phyloP scores from a whole-genome alignment of 768 basidiomycete genomes.

The Hericium rajendrae region DNA sequence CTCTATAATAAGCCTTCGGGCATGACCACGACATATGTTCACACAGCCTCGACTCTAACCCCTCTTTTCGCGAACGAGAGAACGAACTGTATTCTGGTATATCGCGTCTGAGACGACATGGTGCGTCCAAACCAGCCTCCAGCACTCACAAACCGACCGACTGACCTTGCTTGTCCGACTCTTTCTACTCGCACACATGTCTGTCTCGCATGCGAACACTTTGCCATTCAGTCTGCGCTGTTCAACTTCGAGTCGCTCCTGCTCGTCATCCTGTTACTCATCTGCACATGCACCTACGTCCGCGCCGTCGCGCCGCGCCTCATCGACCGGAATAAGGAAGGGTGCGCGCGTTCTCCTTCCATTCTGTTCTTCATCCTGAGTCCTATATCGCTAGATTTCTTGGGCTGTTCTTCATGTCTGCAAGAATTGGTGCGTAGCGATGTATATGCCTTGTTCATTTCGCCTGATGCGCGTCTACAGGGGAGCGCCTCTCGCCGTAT shows the following conservation, averaged over 20 bases:
- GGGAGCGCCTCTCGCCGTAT: conserved; percentile 93
- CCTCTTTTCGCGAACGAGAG: no score
- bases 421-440: conserved; percentile 94
- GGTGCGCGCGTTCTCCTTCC: conserved; percentile 40
- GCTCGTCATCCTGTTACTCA: conserved; percentile 84
- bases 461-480: conserved; percentile 29
- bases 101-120: background rate
- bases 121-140: background rate
- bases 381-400: conserved; percentile 49
- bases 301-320: conserved; percentile 84
- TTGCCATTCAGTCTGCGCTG: conserved; percentile 61
- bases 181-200: background rate
- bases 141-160: background rate
- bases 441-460: no score
- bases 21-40: no score
- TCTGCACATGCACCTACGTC: conserved; percentile 96
- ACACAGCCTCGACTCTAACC: no score
- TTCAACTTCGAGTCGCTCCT: conserved; percentile 98
- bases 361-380: background rate
- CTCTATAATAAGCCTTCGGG: no score
- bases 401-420: conserved; percentile 91
- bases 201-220: no score
- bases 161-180: background rate
- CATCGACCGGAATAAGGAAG: conserved; percentile 89
- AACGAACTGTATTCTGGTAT: no score